These are phyloP conservation scores for Tephrocybe rancida DNA, from an alignment of 768 basidiomycete genomes.

Conservation along the genomic window DNA sequence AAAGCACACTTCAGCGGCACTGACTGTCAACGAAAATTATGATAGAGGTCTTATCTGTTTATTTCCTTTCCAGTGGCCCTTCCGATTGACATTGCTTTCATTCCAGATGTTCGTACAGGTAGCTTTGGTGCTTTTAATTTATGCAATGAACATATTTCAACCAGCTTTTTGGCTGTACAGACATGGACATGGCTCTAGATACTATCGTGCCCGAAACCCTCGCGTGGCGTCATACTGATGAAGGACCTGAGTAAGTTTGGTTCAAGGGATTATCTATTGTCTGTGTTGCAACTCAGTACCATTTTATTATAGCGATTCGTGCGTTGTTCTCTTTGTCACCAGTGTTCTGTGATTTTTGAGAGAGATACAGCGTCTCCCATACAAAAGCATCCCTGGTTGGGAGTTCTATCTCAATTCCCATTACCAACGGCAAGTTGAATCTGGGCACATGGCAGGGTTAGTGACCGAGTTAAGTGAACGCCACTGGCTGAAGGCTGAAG, in stretches of 20 bases:
- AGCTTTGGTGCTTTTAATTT: neutral
- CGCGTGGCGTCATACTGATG: conserved; percentile 85
- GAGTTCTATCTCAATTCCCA: conserved; percentile 79
- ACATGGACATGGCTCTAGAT: conserved; percentile 96
- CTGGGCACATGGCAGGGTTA: conserved; percentile 93
- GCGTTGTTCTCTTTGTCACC: conserved; percentile 26
- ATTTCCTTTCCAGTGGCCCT: conserved; percentile 33
- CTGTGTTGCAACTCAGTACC: conserved; percentile 2
- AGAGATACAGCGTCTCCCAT: conserved; percentile 70
- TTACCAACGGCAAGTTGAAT: conserved; percentile 75
- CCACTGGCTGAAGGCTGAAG: neutral
- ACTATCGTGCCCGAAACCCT: conserved; percentile 83
- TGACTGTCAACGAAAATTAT: conserved; percentile 89
- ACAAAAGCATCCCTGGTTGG: conserved; percentile 89
- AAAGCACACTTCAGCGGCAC: conserved; percentile 74
- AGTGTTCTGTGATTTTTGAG: neutral
- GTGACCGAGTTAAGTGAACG: conserved; percentile 8
- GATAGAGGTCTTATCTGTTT: conserved; percentile 67
- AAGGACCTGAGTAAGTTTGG: conserved; percentile 82
- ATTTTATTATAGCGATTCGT: conserved; percentile 66
- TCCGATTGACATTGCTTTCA: neutral
- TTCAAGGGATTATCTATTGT: no score
- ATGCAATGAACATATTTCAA: neutral
- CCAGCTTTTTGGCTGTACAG: conserved; percentile 35
- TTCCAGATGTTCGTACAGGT: conserved; percentile 38